Conservation (phyloP, 2,329 filamentous ascomycete genomes). For the Fusarium euwallaceae region DNA sequence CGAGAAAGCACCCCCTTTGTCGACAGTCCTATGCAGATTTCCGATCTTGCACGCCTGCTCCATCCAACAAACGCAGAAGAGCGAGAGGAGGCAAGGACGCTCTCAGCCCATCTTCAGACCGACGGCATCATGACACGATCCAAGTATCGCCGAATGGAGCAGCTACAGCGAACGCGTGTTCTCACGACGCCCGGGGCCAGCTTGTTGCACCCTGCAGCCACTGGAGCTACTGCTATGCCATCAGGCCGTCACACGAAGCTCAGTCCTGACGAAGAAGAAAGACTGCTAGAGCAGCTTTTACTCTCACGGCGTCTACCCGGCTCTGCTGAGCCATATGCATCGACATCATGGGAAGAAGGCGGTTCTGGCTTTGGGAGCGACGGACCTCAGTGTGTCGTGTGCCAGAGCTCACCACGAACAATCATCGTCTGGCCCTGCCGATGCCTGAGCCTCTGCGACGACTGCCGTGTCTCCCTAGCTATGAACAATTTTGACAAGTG, state of each 20-base stretch:
- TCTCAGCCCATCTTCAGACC: constrained; percentile 83
- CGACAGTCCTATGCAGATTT: constrained; percentile 74
- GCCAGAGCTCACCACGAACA: constrained; percentile 85
- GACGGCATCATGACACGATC: constrained; percentile 84
- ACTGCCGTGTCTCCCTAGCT: constrained; percentile 91
- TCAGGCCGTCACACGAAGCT: constrained; percentile 55
- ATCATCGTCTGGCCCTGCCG: constrained; percentile 97
- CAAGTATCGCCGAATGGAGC: constrained; percentile 76
- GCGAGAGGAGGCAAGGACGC: constrained; percentile 81
- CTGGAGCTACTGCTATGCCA: constrained; percentile 8
- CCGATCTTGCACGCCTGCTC: constrained; percentile 82
- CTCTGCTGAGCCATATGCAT: constrained; percentile 19
- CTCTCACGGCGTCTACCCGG: constrained; percentile 61
- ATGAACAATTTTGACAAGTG: constrained; percentile 98
- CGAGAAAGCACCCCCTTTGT: constrained; percentile 69
- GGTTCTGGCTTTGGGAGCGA: constrained; percentile 77
- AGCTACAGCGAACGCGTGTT: constrained; percentile 78
- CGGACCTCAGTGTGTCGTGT: constrained; percentile 91
- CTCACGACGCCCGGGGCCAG: constrained; percentile 51
- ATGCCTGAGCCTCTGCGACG: constrained; percentile 93
- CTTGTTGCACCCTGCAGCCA: constrained; percentile 29
- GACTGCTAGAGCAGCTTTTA: constrained; percentile 71
- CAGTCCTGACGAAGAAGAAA: constrained; percentile 70
- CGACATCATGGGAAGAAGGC: constrained; percentile 74
- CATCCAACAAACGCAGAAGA: constrained; percentile 84